Percentiles rank a stretch among this genome's conserved stretches.
Conservation (phyloP, 441 rosid species). For the Kokia cookei region DNA sequence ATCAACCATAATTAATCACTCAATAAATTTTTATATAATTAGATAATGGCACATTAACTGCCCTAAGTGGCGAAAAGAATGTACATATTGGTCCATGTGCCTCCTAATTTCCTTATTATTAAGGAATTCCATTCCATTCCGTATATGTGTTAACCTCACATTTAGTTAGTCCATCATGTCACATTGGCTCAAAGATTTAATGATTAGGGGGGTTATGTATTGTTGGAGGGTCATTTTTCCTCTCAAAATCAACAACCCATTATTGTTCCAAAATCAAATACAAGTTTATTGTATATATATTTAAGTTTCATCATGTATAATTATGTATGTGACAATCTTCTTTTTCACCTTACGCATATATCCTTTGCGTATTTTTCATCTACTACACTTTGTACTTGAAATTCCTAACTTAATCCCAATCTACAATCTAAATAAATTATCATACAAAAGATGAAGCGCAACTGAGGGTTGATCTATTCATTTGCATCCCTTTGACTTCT, state of each 20-base stretch:
- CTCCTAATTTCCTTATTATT: no score
- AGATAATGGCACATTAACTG: no score
- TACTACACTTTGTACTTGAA: no score
- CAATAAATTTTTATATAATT: neutral
- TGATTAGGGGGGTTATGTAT: neutral
- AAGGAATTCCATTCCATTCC: neutral
- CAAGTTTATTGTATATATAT: neutral
- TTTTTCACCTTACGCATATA: no score
- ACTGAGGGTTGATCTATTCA: neutral
- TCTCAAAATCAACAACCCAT: neutral
- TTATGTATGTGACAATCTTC: no score
- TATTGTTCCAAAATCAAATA: neutral
- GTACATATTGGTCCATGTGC: no score
- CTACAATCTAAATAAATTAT: no score
- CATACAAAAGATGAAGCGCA: no score
- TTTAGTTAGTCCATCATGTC: neutral
- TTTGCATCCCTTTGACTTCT: neutral
- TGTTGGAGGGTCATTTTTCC: neutral
- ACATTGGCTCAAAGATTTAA: neutral
- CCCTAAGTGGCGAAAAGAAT: no score
- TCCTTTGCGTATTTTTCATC: no score
- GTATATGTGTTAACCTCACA: neutral
- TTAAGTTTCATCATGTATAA: no score
- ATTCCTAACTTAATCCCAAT: no score
- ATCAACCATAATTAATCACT: neutral